Conservation (phyloP, 83 land plant genomes). For the Thuja plicata region DNA sequence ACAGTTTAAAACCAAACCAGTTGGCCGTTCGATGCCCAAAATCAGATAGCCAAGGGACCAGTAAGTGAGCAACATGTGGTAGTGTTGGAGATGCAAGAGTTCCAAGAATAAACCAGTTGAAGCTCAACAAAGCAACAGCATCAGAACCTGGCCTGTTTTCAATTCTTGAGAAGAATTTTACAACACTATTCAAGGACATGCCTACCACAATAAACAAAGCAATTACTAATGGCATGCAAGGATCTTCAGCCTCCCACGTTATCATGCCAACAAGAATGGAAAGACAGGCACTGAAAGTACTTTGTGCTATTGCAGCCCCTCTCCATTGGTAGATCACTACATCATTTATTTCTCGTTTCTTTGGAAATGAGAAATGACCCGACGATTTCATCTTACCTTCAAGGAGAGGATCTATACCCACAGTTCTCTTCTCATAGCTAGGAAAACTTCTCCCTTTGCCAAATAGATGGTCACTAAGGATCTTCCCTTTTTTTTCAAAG, state of each 20-base stretch:
- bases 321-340: constrained; percentile 22
- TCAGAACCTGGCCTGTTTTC: constrained; percentile 65
- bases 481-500: constrained; percentile 10
- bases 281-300: constrained; percentile 60
- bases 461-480: not conserved
- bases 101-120: constrained; percentile 91
- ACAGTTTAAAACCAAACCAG: constrained; percentile 16
- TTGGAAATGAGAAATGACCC: not conserved
- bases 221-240: constrained; percentile 71
- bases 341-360: constrained; percentile 7
- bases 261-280: constrained; percentile 68
- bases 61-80: constrained; percentile 42
- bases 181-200: constrained; percentile 74
- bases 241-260: constrained; percentile 75
- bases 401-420: not conserved
- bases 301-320: constrained; percentile 38
- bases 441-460: not conserved
- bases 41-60: constrained; percentile 18
- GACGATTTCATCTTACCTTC: not conserved
- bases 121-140: constrained; percentile 74
- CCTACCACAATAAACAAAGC: constrained; percentile 78
- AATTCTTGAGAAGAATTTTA: constrained; percentile 62
- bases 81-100: constrained; percentile 73
- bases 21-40: constrained; percentile 6
- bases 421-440: not conserved